A percentile compares a stretch with the other conserved stretches of the same genome.
These are phyloP conservation scores for Conidiobolus incongruus DNA, from an alignment of 371 early-diverging fungal genomes.

Conservation along the genomic window DNA sequence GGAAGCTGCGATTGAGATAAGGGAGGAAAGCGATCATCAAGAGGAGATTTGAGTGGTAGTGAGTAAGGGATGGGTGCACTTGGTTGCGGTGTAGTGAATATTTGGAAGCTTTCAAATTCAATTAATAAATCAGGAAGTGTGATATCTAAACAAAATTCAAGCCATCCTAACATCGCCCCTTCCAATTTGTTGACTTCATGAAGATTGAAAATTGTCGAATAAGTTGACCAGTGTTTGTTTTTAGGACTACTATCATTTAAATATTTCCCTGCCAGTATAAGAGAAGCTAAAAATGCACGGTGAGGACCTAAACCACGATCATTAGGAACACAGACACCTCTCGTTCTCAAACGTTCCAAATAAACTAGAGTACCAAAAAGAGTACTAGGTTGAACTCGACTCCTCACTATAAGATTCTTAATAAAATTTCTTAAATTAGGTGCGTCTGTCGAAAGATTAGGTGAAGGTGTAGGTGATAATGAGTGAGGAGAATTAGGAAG, in stretches of 20 bases:
- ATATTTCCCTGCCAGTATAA: conserved; percentile 47
- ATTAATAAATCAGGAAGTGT: too few relatives aligned
- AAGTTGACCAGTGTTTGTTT: conserved; percentile 55
- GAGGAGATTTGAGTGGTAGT: too few relatives aligned
- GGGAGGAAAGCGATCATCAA: too few relatives aligned
- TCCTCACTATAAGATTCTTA: conserved; percentile 20
- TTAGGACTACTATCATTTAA: conserved; percentile 48
- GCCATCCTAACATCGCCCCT: too few relatives aligned
- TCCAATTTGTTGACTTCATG: too few relatives aligned
- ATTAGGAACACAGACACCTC: neutral
- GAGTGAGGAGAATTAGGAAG: neutral
- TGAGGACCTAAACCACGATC: conserved; percentile 37
- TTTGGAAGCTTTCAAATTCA: too few relatives aligned
- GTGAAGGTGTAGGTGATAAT: neutral
- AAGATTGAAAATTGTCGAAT: conserved; percentile 10
- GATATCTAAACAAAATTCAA: too few relatives aligned
- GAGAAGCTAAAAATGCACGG: conserved; percentile 50
- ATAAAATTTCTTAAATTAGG: conserved; percentile 24
- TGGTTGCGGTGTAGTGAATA: too few relatives aligned
- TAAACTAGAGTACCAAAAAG: conserved; percentile 28
- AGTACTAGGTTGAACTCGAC: conserved; percentile 29
- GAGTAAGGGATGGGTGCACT: too few relatives aligned
- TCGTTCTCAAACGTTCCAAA: conserved; percentile 19
- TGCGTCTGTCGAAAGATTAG: neutral
- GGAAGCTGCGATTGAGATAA: too few relatives aligned